Conservation (phyloP, 306 rosid genomes). For the Prunus fruticosa region DNA sequence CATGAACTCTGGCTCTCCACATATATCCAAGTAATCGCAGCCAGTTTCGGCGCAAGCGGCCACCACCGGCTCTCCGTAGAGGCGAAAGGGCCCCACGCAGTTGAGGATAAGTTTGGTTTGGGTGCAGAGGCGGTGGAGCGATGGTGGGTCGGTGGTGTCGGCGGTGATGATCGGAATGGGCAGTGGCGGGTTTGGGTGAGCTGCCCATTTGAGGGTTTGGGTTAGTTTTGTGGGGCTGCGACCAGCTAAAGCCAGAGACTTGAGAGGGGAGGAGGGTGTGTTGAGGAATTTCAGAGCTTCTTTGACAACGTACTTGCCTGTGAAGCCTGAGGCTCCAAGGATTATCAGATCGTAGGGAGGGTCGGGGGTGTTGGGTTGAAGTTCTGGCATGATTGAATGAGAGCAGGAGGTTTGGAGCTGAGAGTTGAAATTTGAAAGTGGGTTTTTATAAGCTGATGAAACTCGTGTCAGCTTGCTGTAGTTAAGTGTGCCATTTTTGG, state of each 20-base stretch:
- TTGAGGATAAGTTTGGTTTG: slow-evolving; percentile 72
- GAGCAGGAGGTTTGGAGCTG: background rate
- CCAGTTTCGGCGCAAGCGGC: slow-evolving; percentile 69
- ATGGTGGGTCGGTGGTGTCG: slow-evolving; percentile 52
- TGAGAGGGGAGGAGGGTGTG: slow-evolving; percentile 48
- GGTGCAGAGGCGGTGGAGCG: slow-evolving; percentile 61
- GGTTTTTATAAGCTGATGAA: background rate
- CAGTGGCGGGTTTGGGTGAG: slow-evolving; percentile 53
- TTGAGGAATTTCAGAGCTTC: slow-evolving; percentile 72
- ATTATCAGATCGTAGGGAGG: slow-evolving; percentile 56
- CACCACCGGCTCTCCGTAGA: slow-evolving; percentile 70
- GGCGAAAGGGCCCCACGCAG: slow-evolving; percentile 93
- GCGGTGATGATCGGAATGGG: slow-evolving; percentile 54
- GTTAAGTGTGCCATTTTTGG: no score
- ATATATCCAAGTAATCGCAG: slow-evolving; percentile 78
- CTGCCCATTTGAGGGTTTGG: slow-evolving; percentile 68
- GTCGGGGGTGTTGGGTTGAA: background rate
- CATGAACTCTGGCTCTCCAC: slow-evolving; percentile 91
- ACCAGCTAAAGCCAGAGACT: slow-evolving; percentile 74
- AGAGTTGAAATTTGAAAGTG: background rate
- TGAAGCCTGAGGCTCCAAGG: slow-evolving; percentile 89
- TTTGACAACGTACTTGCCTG: slow-evolving; percentile 73
- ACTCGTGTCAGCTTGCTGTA: background rate
- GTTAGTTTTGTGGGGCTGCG: slow-evolving; percentile 53
- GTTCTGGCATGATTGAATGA: slow-evolving; percentile 20